Percentiles rank a stretch among this genome's conserved stretches.
Conservation (phyloP, 148 eudicot genomes). For the Fagopyrum esculentum region DNA sequence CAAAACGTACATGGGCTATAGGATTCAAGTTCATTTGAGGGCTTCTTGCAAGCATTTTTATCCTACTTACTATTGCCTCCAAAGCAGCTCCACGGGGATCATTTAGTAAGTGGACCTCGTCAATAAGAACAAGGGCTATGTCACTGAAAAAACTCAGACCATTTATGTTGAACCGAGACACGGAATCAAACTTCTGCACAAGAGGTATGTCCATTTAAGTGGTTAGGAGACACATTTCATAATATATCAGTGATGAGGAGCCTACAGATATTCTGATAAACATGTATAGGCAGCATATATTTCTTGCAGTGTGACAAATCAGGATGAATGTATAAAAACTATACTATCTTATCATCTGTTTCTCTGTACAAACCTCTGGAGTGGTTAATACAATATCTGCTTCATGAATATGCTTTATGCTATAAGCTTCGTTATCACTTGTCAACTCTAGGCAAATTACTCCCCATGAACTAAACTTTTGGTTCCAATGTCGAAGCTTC, state of each 20-base stretch:
- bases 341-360: conserved; percentile 1
- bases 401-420: conserved; percentile 61
- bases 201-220: conserved; percentile 16
- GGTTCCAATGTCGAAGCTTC: conserved; percentile 87
- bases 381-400: conserved; percentile 92
- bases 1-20: conserved; percentile 68
- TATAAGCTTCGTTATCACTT: conserved; percentile 82
- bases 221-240: conserved; percentile 6
- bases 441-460: conserved; percentile 89
- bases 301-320: neutral
- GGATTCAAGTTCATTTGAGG: conserved; percentile 72
- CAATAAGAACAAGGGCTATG: conserved; percentile 84
- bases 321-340: neutral
- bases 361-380: conserved; percentile 60
- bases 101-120: conserved; percentile 95
- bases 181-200: conserved; percentile 92
- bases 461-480: conserved; percentile 66
- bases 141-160: conserved; percentile 96
- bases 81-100: conserved; percentile 98
- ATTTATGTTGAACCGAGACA: conserved; percentile 85
- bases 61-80: conserved; percentile 96
- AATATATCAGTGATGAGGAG: neutral
- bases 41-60: conserved; percentile 77
- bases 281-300: neutral
- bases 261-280: neutral